Evolutionary conservation across 129 eudicot species (phyloP).

Genomic region (Kitagawia praeruptora): DNA sequence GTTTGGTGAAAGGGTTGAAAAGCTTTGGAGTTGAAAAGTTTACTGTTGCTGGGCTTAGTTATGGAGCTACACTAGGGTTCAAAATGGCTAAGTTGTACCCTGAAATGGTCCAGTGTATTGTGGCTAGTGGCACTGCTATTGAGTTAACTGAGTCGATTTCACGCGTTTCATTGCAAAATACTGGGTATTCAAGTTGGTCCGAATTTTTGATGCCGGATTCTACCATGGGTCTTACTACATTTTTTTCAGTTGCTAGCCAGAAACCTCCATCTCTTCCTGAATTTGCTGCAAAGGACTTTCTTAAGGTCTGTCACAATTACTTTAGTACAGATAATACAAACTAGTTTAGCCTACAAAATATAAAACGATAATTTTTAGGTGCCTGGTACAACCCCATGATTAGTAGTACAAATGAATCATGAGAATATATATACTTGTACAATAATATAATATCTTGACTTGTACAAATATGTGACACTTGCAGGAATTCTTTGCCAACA

Average conservation of each 20-base stretch:
- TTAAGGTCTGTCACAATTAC: slow-evolving; percentile 25
- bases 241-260: slow-evolving; percentile 30
- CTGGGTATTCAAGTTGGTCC: slow-evolving; percentile 35
- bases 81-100: slow-evolving; percentile 53
- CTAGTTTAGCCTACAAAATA: not conserved
- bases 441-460: not conserved
- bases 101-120: slow-evolving; percentile 40
- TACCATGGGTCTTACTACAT: slow-evolving; percentile 16
- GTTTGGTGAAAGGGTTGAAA: slow-evolving; percentile 40
- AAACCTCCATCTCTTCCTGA: slow-evolving; percentile 42
- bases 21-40: slow-evolving; percentile 41
- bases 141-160: slow-evolving; percentile 39
- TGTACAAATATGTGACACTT: not conserved
- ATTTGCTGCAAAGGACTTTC: slow-evolving; percentile 26
- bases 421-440: not conserved
- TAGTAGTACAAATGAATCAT: not conserved
- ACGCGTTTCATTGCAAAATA: slow-evolving; percentile 2
- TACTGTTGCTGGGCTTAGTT: slow-evolving; percentile 50
- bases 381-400: too few relatives aligned
- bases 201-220: slow-evolving; percentile 42
- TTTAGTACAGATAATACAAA: not conserved
- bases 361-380: not conserved
- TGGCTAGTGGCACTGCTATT: slow-evolving; percentile 26
- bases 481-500: slow-evolving; percentile 44
- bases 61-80: slow-evolving; percentile 61